These are phyloP conservation scores for Trichoderma sp. DNA, from an alignment of 2,329 filamentous ascomycete genomes.

Conservation along the genomic window DNA sequence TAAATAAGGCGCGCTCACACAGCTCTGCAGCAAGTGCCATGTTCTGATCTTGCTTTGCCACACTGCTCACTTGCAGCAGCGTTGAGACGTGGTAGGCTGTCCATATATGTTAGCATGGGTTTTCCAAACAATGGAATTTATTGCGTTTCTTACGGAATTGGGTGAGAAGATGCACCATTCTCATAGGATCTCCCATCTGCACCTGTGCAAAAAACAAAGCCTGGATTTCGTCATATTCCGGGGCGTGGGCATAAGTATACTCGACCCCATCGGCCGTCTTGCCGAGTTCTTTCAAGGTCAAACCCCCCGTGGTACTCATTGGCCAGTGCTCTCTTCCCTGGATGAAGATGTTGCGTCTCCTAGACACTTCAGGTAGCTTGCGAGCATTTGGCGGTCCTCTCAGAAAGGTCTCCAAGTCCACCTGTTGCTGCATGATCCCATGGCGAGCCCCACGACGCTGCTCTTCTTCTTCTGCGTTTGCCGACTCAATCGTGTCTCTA, in stretches of 20 bases:
- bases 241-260: conserved; percentile 76
- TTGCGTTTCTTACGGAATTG: conserved; percentile 35
- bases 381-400: conserved; percentile 54
- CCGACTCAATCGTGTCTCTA: conserved; percentile 56
- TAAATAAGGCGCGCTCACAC: conserved; percentile 86
- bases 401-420: conserved; percentile 57
- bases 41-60: conserved; percentile 89
- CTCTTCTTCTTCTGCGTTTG: conserved; percentile 48
- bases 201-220: conserved; percentile 74
- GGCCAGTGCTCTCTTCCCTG: conserved; percentile 89
- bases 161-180: conserved; percentile 70
- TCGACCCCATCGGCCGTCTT: conserved; percentile 51
- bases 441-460: conserved; percentile 39
- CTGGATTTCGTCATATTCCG: conserved; percentile 72
- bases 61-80: conserved; percentile 87
- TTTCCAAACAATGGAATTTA: neutral
- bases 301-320: conserved; percentile 70
- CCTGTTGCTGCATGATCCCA: conserved; percentile 43
- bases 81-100: conserved; percentile 86
- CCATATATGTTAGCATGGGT: neutral
- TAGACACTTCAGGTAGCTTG: conserved; percentile 67
- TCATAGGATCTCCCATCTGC: conserved; percentile 79
- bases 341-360: conserved; percentile 78
- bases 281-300: conserved; percentile 69
- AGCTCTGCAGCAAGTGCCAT: conserved; percentile 82